A percentile compares a stretch with the other conserved stretches of the same genome.
phyloP scores from a whole-genome alignment of 1,284 basidiomycete genomes.

The Megacollybia platyphylla region DNA sequence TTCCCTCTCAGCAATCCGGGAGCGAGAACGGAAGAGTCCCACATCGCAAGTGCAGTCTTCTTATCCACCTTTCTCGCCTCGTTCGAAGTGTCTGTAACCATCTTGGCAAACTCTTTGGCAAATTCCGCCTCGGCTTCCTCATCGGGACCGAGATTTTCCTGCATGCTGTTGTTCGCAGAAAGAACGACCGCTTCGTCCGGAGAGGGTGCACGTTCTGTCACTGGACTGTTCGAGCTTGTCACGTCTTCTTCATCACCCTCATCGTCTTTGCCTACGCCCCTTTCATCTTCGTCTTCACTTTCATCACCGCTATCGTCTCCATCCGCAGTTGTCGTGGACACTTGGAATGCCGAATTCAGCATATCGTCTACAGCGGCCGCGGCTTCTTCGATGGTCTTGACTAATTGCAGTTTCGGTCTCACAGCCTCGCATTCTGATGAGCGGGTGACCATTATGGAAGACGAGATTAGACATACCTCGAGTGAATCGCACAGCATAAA shows the following conservation, averaged over 20 bases:
- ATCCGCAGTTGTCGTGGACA: slow-evolving; percentile 14
- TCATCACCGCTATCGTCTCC: slow-evolving; percentile 64
- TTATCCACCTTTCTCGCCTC: slow-evolving; percentile 78
- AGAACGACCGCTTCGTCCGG: slow-evolving; percentile 68
- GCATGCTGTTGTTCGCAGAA: slow-evolving; percentile 32
- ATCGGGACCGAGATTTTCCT: slow-evolving; percentile 63
- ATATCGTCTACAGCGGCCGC: slow-evolving; percentile 83
- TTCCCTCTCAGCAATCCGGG: slow-evolving; percentile 51
- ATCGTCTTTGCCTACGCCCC: slow-evolving; percentile 39
- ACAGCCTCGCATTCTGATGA: slow-evolving; percentile 40
- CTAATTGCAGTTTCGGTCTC: slow-evolving; percentile 59
- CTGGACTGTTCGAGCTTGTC: slow-evolving; percentile 34
- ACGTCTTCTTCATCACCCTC: slow-evolving; percentile 41
- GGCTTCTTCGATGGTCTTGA: slow-evolving; percentile 75
- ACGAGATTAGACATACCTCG: slow-evolving; percentile 41
- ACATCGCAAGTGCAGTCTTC: slow-evolving; percentile 70
- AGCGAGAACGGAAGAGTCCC: slow-evolving; percentile 76
- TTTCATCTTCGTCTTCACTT: slow-evolving; percentile 49
- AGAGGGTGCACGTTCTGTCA: slow-evolving; percentile 59
- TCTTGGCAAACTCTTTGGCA: slow-evolving; percentile 89
- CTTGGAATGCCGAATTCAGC: slow-evolving; percentile 55
- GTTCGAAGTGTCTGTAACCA: slow-evolving; percentile 79
- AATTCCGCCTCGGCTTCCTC: slow-evolving; percentile 91
- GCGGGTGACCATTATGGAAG: neutral
- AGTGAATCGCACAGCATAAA: slow-evolving; percentile 94